Conservation (phyloP, 2,329 filamentous ascomycete species). For the Cladosporium sp. region DNA sequence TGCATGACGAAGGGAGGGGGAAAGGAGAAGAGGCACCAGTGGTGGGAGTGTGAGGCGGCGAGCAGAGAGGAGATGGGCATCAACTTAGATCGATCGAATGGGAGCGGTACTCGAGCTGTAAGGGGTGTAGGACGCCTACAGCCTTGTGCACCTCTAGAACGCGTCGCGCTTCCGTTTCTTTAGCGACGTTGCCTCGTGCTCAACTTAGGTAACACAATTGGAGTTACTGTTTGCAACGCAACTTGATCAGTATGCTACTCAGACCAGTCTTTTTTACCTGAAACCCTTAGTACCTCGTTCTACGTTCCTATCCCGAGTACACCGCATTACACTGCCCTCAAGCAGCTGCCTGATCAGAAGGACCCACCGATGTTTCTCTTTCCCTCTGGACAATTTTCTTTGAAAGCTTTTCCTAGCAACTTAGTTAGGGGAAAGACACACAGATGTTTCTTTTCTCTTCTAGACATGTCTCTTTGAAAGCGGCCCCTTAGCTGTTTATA, state of each 20-base stretch:
- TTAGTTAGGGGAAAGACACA: not conserved
- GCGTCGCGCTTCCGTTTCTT: no score
- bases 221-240: not conserved
- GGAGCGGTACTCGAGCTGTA: no score
- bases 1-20: not conserved
- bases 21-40: not conserved
- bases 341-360: slow-evolving; percentile 26
- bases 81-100: no score
- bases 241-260: not conserved
- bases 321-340: not conserved
- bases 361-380: not conserved
- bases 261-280: not conserved
- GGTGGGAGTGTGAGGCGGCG: not conserved
- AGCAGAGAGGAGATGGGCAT: not conserved
- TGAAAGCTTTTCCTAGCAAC: not conserved
- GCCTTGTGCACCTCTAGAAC: no score
- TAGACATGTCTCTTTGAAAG: not conserved
- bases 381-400: not conserved
- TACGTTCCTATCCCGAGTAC: not conserved
- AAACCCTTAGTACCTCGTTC: not conserved
- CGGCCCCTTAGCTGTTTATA: not conserved
- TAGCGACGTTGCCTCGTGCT: not conserved
- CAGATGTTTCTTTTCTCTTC: not conserved
- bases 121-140: no score
- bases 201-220: not conserved